Evolutionary conservation across 768 basidiomycete species (phyloP), one percentile per base, ranked within the genome.

Genomic region (Chalciporus pseudorubinellus): DNA sequence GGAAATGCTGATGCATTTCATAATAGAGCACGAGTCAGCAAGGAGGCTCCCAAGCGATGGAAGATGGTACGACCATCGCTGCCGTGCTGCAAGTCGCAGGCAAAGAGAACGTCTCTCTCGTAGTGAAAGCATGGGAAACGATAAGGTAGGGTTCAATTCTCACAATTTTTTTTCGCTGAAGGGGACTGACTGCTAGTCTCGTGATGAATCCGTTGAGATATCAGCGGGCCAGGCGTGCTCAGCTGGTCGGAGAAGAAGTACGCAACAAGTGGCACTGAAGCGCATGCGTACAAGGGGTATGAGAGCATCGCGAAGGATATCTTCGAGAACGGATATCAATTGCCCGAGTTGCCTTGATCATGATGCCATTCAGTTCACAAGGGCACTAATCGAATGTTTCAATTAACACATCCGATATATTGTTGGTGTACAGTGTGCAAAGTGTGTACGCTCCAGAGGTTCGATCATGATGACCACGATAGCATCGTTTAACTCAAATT

Each of bases 41-140:
- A 56, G 74, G 74, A 3, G 75, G 73, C 2, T 67, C 74, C 1
- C 72, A 72, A 46, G 73, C 73, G 0, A 65, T 72, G 24, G 72
- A 77, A 49, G 73, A 74, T 52, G 72, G 59, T 9, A 62, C 65
- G 0, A 69, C 70, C 1, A 54, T 77, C 14, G 68, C 65, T 2
- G 57, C 68, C 13, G 58, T 70, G 4, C 54, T 76, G 33, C n/a
- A 24, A 14, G 39, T 53, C 16, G 48, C 40, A 36, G 24, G 41
- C 4, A 53, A 50, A 29, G 52, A 50, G 39, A 22, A 44, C 9
- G 19, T 44, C 21, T 19, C 13, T 24, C 20, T 53, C 31, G 39
- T 29, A 18, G 51, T 39, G 8, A 48, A 33, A 36, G 6, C 20
- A 46, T 36, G 38, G 46, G 51, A 58, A 36, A 22, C 12, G 24